A percentile compares a stretch with the other conserved stretches of the same genome.
These are phyloP conservation scores for Asterochloris sp. DNA, from an alignment of 139 green algal genomes.

Conservation along the genomic window DNA sequence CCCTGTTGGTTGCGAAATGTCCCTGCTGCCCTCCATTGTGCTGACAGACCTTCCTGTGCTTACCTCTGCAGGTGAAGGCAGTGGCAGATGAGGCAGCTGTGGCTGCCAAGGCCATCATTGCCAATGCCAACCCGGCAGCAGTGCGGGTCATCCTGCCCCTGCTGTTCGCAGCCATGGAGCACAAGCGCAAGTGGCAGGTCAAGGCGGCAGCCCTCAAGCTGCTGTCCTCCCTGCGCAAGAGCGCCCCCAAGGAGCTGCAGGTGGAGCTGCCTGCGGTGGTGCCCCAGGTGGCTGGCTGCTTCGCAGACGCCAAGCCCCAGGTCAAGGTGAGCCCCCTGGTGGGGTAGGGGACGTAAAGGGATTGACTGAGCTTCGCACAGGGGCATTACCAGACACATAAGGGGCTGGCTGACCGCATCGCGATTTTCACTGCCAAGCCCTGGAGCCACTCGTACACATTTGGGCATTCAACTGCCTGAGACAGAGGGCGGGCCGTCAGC, in stretches of 20 bases:
- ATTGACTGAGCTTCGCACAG: no score
- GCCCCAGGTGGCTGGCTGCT: slow-evolving; percentile 57
- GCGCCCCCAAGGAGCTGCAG: slow-evolving; percentile 51
- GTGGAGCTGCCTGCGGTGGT: slow-evolving; percentile 72
- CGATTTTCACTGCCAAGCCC: no score
- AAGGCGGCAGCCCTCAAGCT: slow-evolving; percentile 68
- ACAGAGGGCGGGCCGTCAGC: no score
- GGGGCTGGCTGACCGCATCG: no score
- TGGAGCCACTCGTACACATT: no score
- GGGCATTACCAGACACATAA: no score
- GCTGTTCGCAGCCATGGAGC: slow-evolving; percentile 64
- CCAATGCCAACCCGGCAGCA: slow-evolving; percentile 40
- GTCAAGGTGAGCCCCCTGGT: slow-evolving; percentile 27
- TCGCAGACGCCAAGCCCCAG: slow-evolving; percentile 68
- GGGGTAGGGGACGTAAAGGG: neutral
- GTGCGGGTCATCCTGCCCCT: slow-evolving; percentile 49
- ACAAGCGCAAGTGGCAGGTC: slow-evolving; percentile 67
- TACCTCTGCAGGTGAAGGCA: slow-evolving; percentile 30
- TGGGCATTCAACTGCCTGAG: no score
- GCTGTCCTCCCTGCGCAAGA: slow-evolving; percentile 51
- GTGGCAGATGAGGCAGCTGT: slow-evolving; percentile 46
- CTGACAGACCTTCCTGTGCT: neutral
- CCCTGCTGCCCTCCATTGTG: neutral
- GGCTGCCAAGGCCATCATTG: slow-evolving; percentile 38
- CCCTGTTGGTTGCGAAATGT: neutral